phyloP scores from a whole-genome alignment of 2,329 filamentous ascomycete species.

The Colletotrichum kahawae region DNA sequence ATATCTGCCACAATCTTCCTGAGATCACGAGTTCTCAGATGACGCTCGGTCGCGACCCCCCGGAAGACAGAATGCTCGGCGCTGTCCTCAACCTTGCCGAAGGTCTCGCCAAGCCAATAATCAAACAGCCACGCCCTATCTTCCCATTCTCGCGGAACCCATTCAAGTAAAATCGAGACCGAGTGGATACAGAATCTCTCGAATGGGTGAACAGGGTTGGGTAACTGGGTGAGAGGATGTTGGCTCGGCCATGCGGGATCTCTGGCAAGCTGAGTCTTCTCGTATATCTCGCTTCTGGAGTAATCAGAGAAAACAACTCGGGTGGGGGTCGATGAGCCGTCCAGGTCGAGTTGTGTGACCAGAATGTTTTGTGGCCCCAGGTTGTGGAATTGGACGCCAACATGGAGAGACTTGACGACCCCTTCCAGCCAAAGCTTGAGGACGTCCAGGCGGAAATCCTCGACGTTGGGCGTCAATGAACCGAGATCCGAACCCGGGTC shows the following conservation, averaged over 20 bases:
- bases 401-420: not conserved
- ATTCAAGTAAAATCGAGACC: no score
- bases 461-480: not conserved
- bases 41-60: no score
- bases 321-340: not conserved
- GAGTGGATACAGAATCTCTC: no score
- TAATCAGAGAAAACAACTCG: not conserved
- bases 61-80: no score
- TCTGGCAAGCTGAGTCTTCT: not conserved
- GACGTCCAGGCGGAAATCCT: not conserved
- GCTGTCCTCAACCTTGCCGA: no score
- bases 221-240: not conserved
- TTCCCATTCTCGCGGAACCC: no score
- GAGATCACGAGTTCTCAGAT: no score
- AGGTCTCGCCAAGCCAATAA: no score
- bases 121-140: no score
- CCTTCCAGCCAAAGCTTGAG: not conserved
- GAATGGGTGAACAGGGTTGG: not conserved
- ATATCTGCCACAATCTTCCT: no score
- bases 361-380: no score
- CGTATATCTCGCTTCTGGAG: not conserved
- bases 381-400: not conserved
- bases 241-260: not conserved
- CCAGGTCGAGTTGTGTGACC: no score
- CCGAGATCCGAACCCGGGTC: not conserved